Evolutionary conservation across 495 filamentous ascomycete genomes (phyloP).

Genomic region (Daldinia bambusicola): DNA sequence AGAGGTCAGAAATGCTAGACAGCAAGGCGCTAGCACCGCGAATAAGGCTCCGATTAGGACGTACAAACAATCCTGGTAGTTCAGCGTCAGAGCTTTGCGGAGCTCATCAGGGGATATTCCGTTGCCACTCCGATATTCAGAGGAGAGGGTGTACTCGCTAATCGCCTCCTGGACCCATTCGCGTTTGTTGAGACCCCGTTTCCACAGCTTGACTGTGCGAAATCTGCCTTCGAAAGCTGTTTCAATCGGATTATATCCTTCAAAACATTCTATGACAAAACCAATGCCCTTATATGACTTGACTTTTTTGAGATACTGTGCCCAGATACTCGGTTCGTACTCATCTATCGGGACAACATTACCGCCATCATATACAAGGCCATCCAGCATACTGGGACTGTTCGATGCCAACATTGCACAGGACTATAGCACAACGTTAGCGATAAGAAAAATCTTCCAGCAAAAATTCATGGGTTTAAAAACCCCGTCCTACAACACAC

Average conservation of each 20-base stretch:
- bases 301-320: constrained; percentile 16
- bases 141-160: constrained; percentile 32
- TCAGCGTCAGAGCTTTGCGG: constrained; percentile 36
- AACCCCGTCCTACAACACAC: neutral
- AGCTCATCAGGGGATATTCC: constrained; percentile 21
- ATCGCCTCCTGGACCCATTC: constrained; percentile 47
- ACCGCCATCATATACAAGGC: constrained; percentile 46
- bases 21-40: constrained; percentile 49
- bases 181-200: constrained; percentile 47
- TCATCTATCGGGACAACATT: constrained; percentile 24
- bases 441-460: neutral
- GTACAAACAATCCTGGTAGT: constrained; percentile 41
- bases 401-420: constrained; percentile 40
- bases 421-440: constrained; percentile 31
- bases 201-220: constrained; percentile 46
- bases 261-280: constrained; percentile 19
- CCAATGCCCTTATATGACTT: constrained; percentile 27
- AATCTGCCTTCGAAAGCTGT: constrained; percentile 45
- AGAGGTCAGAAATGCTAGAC: constrained; percentile 54
- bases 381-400: constrained; percentile 46
- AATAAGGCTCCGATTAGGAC: constrained; percentile 46
- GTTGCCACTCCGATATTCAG: constrained; percentile 9
- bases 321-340: constrained; percentile 35
- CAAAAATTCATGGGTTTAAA: neutral
- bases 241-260: constrained; percentile 43